Evolutionary conservation across 1,284 basidiomycete species (phyloP).

Genomic region (Pascua sp.): DNA sequence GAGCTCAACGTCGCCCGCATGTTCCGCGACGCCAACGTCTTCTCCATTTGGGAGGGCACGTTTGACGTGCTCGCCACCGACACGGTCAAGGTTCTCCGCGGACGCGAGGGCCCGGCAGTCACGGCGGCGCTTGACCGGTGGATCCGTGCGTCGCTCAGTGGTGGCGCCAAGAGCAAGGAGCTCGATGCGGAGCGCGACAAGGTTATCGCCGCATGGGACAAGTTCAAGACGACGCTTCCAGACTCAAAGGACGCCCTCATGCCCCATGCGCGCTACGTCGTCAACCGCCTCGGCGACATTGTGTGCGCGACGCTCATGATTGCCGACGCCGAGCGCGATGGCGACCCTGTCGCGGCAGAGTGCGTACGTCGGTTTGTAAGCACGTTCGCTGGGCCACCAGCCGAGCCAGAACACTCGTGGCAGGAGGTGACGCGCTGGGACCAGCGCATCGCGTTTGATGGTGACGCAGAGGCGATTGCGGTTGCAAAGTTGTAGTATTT

Average conservation of each 20-base stretch:
- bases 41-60: conserved; percentile 80
- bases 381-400: conserved; percentile 1
- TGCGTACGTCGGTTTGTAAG: conserved; percentile 12
- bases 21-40: conserved; percentile 65
- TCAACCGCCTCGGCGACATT: conserved; percentile 13
- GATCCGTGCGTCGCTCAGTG: conserved; percentile 5
- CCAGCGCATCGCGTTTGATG: conserved; percentile 15
- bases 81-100: conserved; percentile 19
- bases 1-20: conserved; percentile 43
- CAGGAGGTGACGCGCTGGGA: conserved; percentile 11
- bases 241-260: conserved; percentile 9
- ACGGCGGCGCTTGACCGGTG: conserved; percentile 4
- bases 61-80: conserved; percentile 18
- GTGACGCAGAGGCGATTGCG: conserved; percentile 1
- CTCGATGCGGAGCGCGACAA: neutral
- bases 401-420: conserved; percentile 3
- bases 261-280: conserved; percentile 10
- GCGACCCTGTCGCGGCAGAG: conserved; percentile 9
- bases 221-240: neutral
- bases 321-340: conserved; percentile 15
- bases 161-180: neutral
- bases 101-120: neutral
- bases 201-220: neutral
- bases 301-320: conserved; percentile 12
- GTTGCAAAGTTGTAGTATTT: conserved; percentile 7